phyloP scores from a whole-genome alignment of 805 yeast species.

The Myxozyma melibiosi region DNA sequence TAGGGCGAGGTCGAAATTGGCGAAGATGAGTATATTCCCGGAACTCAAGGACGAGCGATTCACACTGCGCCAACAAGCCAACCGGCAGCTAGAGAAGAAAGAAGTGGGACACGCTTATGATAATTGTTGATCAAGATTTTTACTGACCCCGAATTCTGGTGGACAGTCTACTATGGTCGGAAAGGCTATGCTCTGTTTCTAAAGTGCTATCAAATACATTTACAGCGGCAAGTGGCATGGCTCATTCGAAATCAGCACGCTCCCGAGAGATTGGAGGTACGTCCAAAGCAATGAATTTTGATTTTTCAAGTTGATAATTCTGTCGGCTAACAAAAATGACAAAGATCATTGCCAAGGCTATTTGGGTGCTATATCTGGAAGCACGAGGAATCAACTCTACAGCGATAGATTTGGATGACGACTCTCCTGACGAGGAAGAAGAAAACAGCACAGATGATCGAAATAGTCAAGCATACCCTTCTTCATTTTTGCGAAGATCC shows the following conservation, averaged over 20 bases:
- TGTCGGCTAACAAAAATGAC: background rate
- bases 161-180: slow-evolving; percentile 49
- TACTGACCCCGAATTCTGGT: slow-evolving; percentile 3
- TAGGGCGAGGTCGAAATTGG: slow-evolving; percentile 71
- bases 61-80: slow-evolving; percentile 22
- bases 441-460: background rate
- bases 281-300: background rate
- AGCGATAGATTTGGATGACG: slow-evolving; percentile 2
- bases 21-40: slow-evolving; percentile 72
- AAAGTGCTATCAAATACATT: slow-evolving; percentile 53
- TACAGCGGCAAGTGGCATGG: slow-evolving; percentile 52
- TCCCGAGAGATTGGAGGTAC: slow-evolving; percentile 34
- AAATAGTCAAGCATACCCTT: background rate
- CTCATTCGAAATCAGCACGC: slow-evolving; percentile 43
- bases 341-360: slow-evolving; percentile 20
- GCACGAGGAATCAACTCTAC: slow-evolving; percentile 19
- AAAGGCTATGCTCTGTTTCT: slow-evolving; percentile 51
- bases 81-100: slow-evolving; percentile 38
- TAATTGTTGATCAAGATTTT: background rate
- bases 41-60: slow-evolving; percentile 32
- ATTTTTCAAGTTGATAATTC: background rate
- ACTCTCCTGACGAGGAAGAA: slow-evolving; percentile 4
- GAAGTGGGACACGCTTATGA: slow-evolving; percentile 15
- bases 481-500: background rate
- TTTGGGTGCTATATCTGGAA: slow-evolving; percentile 29